Conservation (phyloP, 2,329 filamentous ascomycete genomes). For the Akanthomyces uredinophilus region DNA sequence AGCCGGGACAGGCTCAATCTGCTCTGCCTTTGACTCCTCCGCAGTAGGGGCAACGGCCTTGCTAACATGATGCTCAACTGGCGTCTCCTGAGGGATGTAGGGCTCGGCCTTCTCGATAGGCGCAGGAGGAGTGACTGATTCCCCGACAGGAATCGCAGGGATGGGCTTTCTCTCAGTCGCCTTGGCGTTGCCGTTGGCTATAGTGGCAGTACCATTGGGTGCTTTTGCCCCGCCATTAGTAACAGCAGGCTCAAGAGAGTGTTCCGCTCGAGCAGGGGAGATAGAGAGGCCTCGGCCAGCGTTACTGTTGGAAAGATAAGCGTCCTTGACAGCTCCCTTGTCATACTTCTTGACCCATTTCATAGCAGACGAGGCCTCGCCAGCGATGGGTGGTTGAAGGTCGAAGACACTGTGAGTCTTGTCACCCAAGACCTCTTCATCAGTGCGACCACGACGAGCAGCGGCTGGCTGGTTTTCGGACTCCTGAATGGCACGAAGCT, state of each 20-base stretch:
- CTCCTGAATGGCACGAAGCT: conserved; percentile 68
- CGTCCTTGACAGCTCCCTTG: conserved; percentile 75
- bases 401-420: conserved; percentile 92
- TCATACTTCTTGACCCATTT: conserved; percentile 97
- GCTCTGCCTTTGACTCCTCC: neutral
- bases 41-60: neutral
- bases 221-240: neutral
- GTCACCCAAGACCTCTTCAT: conserved; percentile 49
- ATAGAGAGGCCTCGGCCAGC: conserved; percentile 60
- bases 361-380: conserved; percentile 86
- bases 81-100: neutral
- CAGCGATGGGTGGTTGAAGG: conserved; percentile 76
- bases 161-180: conserved; percentile 1
- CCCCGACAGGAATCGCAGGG: neutral
- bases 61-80: neutral
- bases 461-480: conserved; percentile 29
- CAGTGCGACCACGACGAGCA: conserved; percentile 50
- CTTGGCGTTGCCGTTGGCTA: conserved; percentile 5
- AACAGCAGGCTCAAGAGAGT: conserved; percentile 21
- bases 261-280: conserved; percentile 31
- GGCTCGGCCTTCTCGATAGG: neutral
- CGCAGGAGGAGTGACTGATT: neutral
- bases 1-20: conserved; percentile 1
- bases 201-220: conserved; percentile 21
- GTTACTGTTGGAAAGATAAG: conserved; percentile 72